Conservation (phyloP, 345 rosid genomes). For the Ailanthus altissimus region DNA sequence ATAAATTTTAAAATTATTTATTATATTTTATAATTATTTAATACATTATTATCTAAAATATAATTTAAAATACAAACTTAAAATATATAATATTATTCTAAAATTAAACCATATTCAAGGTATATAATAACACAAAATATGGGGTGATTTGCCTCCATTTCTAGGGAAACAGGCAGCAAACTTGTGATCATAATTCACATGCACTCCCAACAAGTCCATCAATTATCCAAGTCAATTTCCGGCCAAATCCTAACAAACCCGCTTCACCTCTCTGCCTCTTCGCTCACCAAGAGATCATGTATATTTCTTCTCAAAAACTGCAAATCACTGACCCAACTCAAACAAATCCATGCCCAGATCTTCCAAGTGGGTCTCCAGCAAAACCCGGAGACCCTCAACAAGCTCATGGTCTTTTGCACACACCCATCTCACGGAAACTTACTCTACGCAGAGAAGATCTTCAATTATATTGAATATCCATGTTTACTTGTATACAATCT, state of each 20-base stretch:
- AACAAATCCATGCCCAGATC: constrained; percentile 15
- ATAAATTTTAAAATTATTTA: too few relatives aligned
- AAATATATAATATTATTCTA: too few relatives aligned
- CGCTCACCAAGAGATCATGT: background rate
- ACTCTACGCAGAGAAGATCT: constrained; percentile 4
- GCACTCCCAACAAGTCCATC: background rate
- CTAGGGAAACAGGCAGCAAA: background rate
- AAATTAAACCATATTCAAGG: too few relatives aligned
- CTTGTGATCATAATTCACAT: background rate
- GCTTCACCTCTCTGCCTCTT: background rate
- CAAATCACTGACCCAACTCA: constrained; percentile 14
- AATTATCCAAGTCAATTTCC: background rate
- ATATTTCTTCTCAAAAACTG: constrained; percentile 15
- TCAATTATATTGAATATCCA: background rate
- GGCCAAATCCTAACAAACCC: background rate
- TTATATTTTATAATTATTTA: too few relatives aligned
- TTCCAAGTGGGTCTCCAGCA: constrained; percentile 18
- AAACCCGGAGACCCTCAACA: constrained; percentile 1
- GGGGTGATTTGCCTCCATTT: background rate
- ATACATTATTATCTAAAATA: too few relatives aligned
- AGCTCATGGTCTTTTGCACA: constrained; percentile 17
- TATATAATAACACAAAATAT: too few relatives aligned
- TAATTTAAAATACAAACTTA: too few relatives aligned
- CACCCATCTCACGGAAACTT: background rate
- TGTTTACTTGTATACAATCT: background rate